Conservation (phyloP, 352 stramenopile genomes). For the Aphanomyces invadans region DNA sequence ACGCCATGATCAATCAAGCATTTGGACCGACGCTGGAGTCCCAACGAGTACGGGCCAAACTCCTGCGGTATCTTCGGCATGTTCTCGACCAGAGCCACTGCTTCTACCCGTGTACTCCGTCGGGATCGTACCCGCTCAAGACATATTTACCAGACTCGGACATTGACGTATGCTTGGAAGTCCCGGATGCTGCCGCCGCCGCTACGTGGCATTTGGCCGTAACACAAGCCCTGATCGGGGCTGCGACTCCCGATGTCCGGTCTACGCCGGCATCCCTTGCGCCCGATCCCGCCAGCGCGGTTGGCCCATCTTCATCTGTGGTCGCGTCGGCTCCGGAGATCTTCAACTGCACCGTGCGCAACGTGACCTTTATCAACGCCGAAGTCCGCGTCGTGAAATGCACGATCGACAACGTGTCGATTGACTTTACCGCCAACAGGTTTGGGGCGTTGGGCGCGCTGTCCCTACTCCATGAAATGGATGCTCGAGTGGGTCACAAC, state of each 20-base stretch:
- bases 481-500: slow-evolving; percentile 55
- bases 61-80: slow-evolving; percentile 57
- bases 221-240: slow-evolving; percentile 57
- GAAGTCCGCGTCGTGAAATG: slow-evolving; percentile 86
- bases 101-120: slow-evolving; percentile 48
- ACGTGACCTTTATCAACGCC: slow-evolving; percentile 86
- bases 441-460: slow-evolving; percentile 70
- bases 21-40: slow-evolving; percentile 58
- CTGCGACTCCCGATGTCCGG: background rate
- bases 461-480: slow-evolving; percentile 79
- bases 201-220: slow-evolving; percentile 78
- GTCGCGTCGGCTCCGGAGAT: no score
- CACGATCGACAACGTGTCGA: slow-evolving; percentile 84
- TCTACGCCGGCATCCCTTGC: no score
- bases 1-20: slow-evolving; percentile 45
- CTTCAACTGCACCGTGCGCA: slow-evolving; percentile 50
- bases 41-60: slow-evolving; percentile 49
- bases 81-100: slow-evolving; percentile 53
- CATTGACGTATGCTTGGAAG: slow-evolving; percentile 73
- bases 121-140: slow-evolving; percentile 83
- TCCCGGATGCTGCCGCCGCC: slow-evolving; percentile 68
- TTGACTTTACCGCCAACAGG: slow-evolving; percentile 84
- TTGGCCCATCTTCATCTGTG: no score
- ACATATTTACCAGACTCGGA: slow-evolving; percentile 85
- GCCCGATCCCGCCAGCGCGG: no score